Percentiles rank a stretch among this genome's conserved stretches.
Conservation (phyloP, 169 alveolate species). For the Plasmodium yoelii region DNA sequence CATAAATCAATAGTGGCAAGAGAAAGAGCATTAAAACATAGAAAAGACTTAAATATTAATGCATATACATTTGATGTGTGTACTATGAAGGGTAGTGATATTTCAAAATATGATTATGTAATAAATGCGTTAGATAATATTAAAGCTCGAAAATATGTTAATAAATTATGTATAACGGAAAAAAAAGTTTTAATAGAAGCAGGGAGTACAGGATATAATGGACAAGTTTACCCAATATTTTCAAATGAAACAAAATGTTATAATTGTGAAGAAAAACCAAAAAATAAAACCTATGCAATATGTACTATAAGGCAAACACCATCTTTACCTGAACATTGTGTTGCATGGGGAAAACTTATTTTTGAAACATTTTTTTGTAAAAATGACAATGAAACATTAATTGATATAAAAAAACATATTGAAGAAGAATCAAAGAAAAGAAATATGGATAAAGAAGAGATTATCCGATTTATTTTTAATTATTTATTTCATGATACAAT, state of each 20-base stretch:
- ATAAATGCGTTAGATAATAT: conserved; percentile 96
- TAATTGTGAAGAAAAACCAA: conserved; percentile 92
- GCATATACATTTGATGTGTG: conserved; percentile 87
- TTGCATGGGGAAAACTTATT: conserved; percentile 97
- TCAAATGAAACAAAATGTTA: conserved; percentile 94
- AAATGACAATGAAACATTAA: conserved; percentile 75
- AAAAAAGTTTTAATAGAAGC: conserved; percentile 95
- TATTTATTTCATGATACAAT: conserved; percentile 80
- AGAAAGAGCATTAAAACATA: conserved; percentile 79
- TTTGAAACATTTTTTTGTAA: conserved; percentile 89
- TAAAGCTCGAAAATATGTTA: conserved; percentile 95
- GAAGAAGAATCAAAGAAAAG: conserved; percentile 76
- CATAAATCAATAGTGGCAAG: conserved; percentile 93
- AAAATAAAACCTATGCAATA: conserved; percentile 94
- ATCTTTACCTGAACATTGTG: conserved; percentile 98
- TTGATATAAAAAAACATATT: conserved; percentile 78
- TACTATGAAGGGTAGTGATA: conserved; percentile 86
- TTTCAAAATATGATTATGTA: conserved; percentile 90
- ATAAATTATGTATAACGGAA: conserved; percentile 91
- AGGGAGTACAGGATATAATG: conserved; percentile 97
- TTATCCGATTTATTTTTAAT: conserved; percentile 67
- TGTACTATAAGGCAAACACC: conserved; percentile 99
- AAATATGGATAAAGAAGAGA: conserved; percentile 60
- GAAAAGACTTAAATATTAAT: conserved; percentile 76
- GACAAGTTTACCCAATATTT: conserved; percentile 91